Evolutionary conservation across 805 yeast genomes (phyloP), one percentile per base, ranked within the genome.

Genomic region (Millerozyma miso): DNA sequence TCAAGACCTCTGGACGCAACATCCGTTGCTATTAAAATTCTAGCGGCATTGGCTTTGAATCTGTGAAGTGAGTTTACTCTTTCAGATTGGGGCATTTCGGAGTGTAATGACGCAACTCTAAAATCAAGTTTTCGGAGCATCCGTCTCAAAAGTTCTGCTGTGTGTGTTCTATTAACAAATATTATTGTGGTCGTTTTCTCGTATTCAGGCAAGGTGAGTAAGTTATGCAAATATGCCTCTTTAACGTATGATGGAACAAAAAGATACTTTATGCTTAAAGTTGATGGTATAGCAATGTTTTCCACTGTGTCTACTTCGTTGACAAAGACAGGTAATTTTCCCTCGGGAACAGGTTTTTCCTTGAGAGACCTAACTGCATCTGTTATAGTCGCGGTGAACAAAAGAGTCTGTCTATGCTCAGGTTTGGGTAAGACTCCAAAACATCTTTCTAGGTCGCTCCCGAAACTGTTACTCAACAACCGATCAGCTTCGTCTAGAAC

Each of bases 401-500:
- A 65, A 34, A 91, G 68, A 0, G 97, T 93, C 62, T 91, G 98
- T 54, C 99, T 77, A 43, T 77, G 71, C 3, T 72, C 73, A 2
- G 95, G 70, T 1, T 77, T 67, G 0, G 99, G 97, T 32, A 93
- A 63, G 0, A 81, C 77, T 4, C 72, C 69, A 54, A 91, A 76
- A 56, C 97, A 88, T 17, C 78, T 74, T 38, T 77, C 76, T 46
- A 93, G 69, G 62, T 91, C 96, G 29, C 79, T 75, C 7, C 90
- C 83, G 63, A 93, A 89, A 37, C 95, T 85, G 42, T 82, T 80
- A 37, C 93, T 87, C 49, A 93, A 75, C 23, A 93, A 67, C 47
- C 97, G 76, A 73, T 93, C 99, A 1, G 99, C 99, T 68, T 91
- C 99, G 72, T 93, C 99, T 2, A 93, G 69, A 2, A 93, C 98